Conservation (phyloP, 768 basidiomycete species). For the Pholiota microspora region DNA sequence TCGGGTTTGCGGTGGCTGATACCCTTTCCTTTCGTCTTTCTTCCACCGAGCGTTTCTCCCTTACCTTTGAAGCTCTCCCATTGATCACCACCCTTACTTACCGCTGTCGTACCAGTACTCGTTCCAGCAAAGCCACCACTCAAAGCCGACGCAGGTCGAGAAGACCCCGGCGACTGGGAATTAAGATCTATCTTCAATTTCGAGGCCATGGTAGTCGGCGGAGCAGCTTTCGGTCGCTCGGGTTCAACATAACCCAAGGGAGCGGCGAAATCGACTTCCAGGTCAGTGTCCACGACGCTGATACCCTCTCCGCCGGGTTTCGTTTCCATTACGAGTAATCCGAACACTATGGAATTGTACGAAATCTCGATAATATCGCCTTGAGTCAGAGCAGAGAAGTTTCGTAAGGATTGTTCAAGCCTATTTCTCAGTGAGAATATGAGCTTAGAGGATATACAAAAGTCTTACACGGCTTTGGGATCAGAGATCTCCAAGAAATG, state of each 20-base stretch:
- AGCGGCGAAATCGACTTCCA: constrained; percentile 96
- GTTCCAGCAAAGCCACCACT: constrained; percentile 64
- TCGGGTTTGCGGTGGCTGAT: constrained; percentile 82
- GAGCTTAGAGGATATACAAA: background rate
- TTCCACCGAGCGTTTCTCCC: constrained; percentile 86
- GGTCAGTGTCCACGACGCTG: constrained; percentile 88
- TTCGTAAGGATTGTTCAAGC: constrained; percentile 91
- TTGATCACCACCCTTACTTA: constrained; percentile 77
- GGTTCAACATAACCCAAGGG: constrained; percentile 96
- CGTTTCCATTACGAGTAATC: constrained; percentile 93
- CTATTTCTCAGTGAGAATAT: constrained; percentile 36
- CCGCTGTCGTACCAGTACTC: constrained; percentile 40
- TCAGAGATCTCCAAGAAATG: constrained; percentile 98
- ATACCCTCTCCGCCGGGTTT: constrained; percentile 87
- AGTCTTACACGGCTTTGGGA: constrained; percentile 91
- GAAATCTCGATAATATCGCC: constrained; percentile 97
- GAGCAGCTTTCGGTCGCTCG: constrained; percentile 76
- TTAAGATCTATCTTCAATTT: constrained; percentile 94
- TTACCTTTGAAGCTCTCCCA: constrained; percentile 98
- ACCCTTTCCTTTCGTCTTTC: constrained; percentile 95
- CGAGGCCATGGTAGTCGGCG: constrained; percentile 90
- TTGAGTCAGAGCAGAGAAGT: constrained; percentile 89
- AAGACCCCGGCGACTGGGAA: constrained; percentile 83
- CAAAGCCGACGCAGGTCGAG: constrained; percentile 74
- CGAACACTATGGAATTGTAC: constrained; percentile 96